Evolutionary conservation across 2,329 filamentous ascomycete genomes (phyloP), one percentile per base, ranked within the genome.

Genomic region (Microdochium trichocladiopsis): DNA sequence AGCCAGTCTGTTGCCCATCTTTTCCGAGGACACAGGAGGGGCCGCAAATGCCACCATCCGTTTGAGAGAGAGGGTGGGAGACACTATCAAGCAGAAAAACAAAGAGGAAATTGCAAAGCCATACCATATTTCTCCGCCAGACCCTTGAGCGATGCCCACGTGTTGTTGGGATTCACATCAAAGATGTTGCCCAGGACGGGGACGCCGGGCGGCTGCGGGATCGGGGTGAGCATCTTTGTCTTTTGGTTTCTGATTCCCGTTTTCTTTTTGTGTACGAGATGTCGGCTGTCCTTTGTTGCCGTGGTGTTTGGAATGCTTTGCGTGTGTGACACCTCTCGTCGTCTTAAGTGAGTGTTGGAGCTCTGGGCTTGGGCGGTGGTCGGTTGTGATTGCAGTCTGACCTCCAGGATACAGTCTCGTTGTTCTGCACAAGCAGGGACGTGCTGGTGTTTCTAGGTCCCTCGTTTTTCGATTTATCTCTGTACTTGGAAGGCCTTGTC

Each of bases 101-200:
- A 22, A 21, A 3, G 36, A 11, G 12, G 36, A 22, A 18, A 45
- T 45, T 8, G 10, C 5, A 23, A 45, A 21, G 31, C 59, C 64
- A 50, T 54, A 72, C 76, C 75, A 58, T 75, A 72, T 60, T 73
- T 71, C 48, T 74, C 71, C 4, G 74, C 69, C 4, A 81, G 63
- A 28, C 69, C 70, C 56, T 73, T 72, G 16, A 80, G 66, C 22
- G 76, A 78, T 48, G 66, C 68, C 72, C 74, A 77, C 2, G 74
- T 74, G 55, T 80, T 75, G 54, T 62, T 71, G 1, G 73, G 68
- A 54, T 77, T 66, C 49, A 81, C 55, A 52, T 78, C 73, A 37
- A 75, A 70, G 49, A 80, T 60, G 55, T 81, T 81, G 8, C 78
- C 78, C 24, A 81, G 57, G 23, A 81, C 56, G 2, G 76, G 76